phyloP scores from a whole-genome alignment of 768 basidiomycete genomes.

The Leccinellum rugosiceps region DNA sequence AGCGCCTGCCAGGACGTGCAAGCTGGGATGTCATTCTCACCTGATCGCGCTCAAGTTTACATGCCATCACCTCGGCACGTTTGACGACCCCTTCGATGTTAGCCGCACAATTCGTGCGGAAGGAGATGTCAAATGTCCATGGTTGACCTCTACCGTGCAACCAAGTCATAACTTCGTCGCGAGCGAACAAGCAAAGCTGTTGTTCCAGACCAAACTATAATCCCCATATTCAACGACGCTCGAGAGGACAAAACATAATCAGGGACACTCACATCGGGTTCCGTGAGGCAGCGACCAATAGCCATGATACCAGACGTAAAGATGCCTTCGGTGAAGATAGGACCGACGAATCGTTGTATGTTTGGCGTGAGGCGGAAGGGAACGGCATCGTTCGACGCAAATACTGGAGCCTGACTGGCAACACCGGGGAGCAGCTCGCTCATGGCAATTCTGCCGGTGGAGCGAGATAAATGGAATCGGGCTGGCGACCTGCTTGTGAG shows the following conservation, averaged over 20 bases:
- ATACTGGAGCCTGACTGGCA: slow-evolving; percentile 50
- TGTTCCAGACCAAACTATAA: slow-evolving; percentile 86
- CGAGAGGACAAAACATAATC: not conserved
- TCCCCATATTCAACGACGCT: not conserved
- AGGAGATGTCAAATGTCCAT: slow-evolving; percentile 54
- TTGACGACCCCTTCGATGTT: slow-evolving; percentile 72
- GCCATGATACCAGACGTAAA: slow-evolving; percentile 86
- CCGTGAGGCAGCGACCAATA: slow-evolving; percentile 84
- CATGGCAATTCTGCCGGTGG: slow-evolving; percentile 89
- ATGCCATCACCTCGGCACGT: slow-evolving; percentile 79
- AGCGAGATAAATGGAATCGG: slow-evolving; percentile 86
- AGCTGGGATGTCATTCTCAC: slow-evolving; percentile 35
- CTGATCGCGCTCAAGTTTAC: slow-evolving; percentile 82
- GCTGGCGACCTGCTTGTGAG: slow-evolving; percentile 79
- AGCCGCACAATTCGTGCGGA: slow-evolving; percentile 56
- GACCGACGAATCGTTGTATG: slow-evolving; percentile 89
- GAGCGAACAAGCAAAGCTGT: slow-evolving; percentile 84
- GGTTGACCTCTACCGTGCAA: slow-evolving; percentile 55
- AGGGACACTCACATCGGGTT: slow-evolving; percentile 69
- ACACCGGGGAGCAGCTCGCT: slow-evolving; percentile 83
- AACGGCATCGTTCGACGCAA: slow-evolving; percentile 80
- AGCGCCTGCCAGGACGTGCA: not conserved
- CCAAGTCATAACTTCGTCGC: slow-evolving; percentile 90
- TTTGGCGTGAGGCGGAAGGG: slow-evolving; percentile 98
- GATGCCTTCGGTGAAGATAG: slow-evolving; percentile 85